phyloP scores from a whole-genome alignment of 108 stramenopile genomes.

The Cyclotella cryptica region DNA sequence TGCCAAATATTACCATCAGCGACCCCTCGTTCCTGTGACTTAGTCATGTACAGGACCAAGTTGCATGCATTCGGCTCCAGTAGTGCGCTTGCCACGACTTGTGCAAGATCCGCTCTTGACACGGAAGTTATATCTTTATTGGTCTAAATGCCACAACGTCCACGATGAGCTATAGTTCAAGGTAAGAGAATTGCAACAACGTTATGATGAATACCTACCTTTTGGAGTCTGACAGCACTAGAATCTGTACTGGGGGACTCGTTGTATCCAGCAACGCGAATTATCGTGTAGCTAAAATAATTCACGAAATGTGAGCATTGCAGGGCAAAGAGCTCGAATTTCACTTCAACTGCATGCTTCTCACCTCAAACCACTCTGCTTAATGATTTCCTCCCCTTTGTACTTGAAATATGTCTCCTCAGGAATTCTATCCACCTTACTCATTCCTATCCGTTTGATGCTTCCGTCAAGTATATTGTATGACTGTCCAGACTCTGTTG shows the following conservation, averaged over 20 bases:
- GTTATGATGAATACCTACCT: conserved; percentile 21
- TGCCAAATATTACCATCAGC: conserved; percentile 69
- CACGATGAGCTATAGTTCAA: neutral
- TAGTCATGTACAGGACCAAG: conserved; percentile 81
- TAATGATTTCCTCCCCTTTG: conserved; percentile 82
- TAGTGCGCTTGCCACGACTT: conserved; percentile 79
- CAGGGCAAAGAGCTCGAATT: neutral
- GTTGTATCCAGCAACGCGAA: conserved; percentile 77
- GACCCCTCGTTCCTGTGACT: conserved; percentile 50
- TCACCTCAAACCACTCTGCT: conserved; percentile 75
- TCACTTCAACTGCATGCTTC: neutral
- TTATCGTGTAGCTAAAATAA: conserved; percentile 59
- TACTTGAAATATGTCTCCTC: conserved; percentile 89
- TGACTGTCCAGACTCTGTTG: conserved; percentile 34
- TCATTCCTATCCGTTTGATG: conserved; percentile 3
- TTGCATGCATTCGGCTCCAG: conserved; percentile 85
- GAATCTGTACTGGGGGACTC: conserved; percentile 65
- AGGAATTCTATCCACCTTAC: conserved; percentile 45
- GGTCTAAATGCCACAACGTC: conserved; percentile 22
- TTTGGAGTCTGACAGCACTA: conserved; percentile 66
- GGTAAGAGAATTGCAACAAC: neutral
- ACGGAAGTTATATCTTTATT: conserved; percentile 63
- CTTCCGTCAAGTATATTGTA: conserved; percentile 31
- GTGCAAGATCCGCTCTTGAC: conserved; percentile 82
- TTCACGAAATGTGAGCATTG: neutral